Percentiles rank a stretch among this genome's conserved stretches.
These are phyloP conservation scores for Ilex paraguariensis DNA, from an alignment of 305 asterid species.

Conservation along the genomic window DNA sequence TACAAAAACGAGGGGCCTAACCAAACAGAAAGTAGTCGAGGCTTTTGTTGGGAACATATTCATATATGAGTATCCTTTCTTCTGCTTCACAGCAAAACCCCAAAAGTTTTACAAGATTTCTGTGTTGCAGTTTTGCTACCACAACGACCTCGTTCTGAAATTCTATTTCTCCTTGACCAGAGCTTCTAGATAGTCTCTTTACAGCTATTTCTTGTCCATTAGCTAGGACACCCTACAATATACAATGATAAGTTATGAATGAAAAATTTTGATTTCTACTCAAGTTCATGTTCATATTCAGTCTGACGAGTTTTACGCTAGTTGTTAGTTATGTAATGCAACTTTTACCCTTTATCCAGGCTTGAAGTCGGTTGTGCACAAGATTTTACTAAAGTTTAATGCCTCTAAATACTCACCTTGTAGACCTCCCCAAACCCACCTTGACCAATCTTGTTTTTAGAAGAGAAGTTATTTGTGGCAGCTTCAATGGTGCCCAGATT, in stretches of 20 bases:
- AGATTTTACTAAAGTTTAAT: no score
- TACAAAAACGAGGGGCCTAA: not conserved
- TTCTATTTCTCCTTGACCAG: constrained; percentile 5
- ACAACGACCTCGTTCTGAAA: constrained; percentile 35
- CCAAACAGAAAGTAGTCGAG: constrained; percentile 1
- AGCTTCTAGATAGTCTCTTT: constrained; percentile 28
- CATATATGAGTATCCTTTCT: not conserved
- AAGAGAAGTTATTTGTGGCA: constrained; percentile 35
- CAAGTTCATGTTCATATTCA: no score
- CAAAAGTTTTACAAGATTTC: constrained; percentile 44
- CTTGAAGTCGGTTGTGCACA: no score
- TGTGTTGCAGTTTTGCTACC: constrained; percentile 44
- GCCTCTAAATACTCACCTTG: constrained; percentile 15
- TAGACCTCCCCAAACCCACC: constrained; percentile 52
- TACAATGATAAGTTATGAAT: no score
- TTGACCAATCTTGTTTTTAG: constrained; percentile 33
- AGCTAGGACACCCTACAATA: constrained; percentile 27
- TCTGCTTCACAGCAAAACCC: not conserved
- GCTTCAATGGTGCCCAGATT: constrained; percentile 20
- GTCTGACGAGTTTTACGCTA: not conserved
- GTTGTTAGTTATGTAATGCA: no score
- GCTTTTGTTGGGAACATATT: not conserved
- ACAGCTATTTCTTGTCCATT: constrained; percentile 36
- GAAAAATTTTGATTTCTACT: no score
- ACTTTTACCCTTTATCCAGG: no score